A percentile compares a stretch with the other conserved stretches of the same genome.
Conservation (phyloP, 805 yeast genomes). For the Nakazawaea ambrosiae region DNA sequence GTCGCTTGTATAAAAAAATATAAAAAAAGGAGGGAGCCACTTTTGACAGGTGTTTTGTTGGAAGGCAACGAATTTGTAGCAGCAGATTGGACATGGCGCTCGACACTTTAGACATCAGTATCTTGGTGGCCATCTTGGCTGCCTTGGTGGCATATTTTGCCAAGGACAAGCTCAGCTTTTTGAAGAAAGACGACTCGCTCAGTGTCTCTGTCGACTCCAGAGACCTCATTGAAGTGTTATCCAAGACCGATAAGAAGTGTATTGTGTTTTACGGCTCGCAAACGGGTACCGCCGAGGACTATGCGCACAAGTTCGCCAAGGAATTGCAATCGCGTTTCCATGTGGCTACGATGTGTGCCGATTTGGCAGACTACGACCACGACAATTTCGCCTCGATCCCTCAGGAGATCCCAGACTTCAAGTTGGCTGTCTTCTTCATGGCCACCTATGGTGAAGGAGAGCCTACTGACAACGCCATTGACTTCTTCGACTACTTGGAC, state of each 20-base stretch:
- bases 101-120: slow-evolving; percentile 67
- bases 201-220: slow-evolving; percentile 38
- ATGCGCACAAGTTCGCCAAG: slow-evolving; percentile 83
- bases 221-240: slow-evolving; percentile 52
- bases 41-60: no score
- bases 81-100: no score
- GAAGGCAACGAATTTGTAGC: no score
- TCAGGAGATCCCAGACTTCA: slow-evolving; percentile 39
- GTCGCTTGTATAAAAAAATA: no score
- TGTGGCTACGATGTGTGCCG: slow-evolving; percentile 77
- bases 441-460: slow-evolving; percentile 99
- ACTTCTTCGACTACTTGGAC: slow-evolving; percentile 64
- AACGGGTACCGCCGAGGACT: slow-evolving; percentile 98
- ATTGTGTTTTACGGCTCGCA: slow-evolving; percentile 89
- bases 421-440: slow-evolving; percentile 51
- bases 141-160: slow-evolving; percentile 63
- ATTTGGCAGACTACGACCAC: slow-evolving; percentile 81
- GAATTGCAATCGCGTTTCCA: slow-evolving; percentile 81
- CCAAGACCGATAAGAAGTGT: slow-evolving; percentile 61
- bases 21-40: no score
- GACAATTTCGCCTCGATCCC: slow-evolving; percentile 66
- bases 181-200: slow-evolving; percentile 22
- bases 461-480: slow-evolving; percentile 90
- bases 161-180: slow-evolving; percentile 48
- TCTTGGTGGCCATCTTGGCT: slow-evolving; percentile 56